A percentile compares a stretch with the other conserved stretches of the same genome.
Evolutionary conservation across 345 rosid genomes (phyloP).

Genomic region (Euphorbia lathyris): DNA sequence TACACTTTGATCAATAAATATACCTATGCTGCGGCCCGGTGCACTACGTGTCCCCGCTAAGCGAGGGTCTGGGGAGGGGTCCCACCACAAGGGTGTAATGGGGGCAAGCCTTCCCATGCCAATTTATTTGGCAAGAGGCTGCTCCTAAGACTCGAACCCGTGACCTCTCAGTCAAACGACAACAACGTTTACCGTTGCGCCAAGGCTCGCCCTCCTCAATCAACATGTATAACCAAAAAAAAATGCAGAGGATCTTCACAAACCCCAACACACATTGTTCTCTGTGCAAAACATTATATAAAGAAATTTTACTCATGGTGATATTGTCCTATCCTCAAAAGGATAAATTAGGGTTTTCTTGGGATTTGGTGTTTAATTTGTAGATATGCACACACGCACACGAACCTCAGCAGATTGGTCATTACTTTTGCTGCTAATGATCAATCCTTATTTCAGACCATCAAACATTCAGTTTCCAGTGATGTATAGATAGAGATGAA

Average conservation of each 20-base stretch:
- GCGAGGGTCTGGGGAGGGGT: too few species aligned
- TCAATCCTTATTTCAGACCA: background rate
- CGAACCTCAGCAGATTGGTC: background rate
- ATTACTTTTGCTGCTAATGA: background rate
- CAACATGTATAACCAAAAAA: background rate
- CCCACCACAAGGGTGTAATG: too few species aligned
- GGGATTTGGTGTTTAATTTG: background rate
- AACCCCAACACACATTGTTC: background rate
- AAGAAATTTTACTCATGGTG: background rate
- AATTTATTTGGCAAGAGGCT: too few species aligned
- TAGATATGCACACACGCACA: background rate
- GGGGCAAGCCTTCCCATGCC: too few species aligned
- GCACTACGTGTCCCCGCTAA: too few species aligned
- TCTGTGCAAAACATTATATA: background rate
- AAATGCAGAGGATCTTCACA: background rate
- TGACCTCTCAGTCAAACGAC: too few species aligned
- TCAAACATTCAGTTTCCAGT: background rate
- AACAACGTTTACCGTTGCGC: too few species aligned
- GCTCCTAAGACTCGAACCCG: too few species aligned
- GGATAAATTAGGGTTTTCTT: background rate
- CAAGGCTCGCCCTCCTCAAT: too few species aligned
- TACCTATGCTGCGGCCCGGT: background rate
- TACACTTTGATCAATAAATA: background rate
- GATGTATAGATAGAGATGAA: background rate
- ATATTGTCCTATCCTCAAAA: background rate